These are phyloP conservation scores for Aspergillus thermomutatus DNA, from an alignment of 2,329 filamentous ascomycete species.

Conservation along the genomic window DNA sequence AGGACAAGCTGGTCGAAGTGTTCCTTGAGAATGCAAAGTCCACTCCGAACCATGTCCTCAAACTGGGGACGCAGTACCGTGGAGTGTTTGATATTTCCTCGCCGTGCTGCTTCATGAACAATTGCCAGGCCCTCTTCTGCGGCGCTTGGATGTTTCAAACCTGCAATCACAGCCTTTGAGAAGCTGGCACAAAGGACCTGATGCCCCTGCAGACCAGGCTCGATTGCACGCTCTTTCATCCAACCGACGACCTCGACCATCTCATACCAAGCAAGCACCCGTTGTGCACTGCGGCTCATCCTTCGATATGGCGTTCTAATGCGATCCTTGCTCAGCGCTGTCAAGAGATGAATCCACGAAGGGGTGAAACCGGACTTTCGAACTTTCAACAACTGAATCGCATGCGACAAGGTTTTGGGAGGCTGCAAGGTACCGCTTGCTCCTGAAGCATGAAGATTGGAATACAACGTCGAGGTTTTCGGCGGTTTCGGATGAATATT, in stretches of 20 bases:
- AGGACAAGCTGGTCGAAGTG: conserved; percentile 36
- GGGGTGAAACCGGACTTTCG: conserved; percentile 28
- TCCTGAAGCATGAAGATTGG: conserved; percentile 12
- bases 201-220: conserved; percentile 32
- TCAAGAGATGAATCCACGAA: conserved; percentile 38
- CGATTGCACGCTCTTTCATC: conserved; percentile 33
- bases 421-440: conserved; percentile 15
- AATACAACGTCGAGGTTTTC: conserved; percentile 18
- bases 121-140: conserved; percentile 25
- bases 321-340: conserved; percentile 25
- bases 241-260: conserved; percentile 27
- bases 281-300: conserved; percentile 24
- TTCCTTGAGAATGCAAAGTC: conserved; percentile 30
- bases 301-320: conserved; percentile 15
- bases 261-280: conserved; percentile 39
- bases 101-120: conserved; percentile 17
- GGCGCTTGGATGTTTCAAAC: conserved; percentile 23
- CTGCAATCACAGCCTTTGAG: conserved; percentile 32
- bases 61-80: conserved; percentile 10
- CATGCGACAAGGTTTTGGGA: conserved; percentile 33
- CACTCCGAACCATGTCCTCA: conserved; percentile 29
- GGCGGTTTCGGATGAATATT: conserved; percentile 1
- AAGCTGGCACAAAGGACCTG: conserved; percentile 35
- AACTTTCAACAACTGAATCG: conserved; percentile 32
- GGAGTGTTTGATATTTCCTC: conserved; percentile 4